A percentile compares a stretch with the other conserved stretches of the same genome.
phyloP scores from a whole-genome alignment of 169 alveolate species.

The Eimeria falciformis region DNA sequence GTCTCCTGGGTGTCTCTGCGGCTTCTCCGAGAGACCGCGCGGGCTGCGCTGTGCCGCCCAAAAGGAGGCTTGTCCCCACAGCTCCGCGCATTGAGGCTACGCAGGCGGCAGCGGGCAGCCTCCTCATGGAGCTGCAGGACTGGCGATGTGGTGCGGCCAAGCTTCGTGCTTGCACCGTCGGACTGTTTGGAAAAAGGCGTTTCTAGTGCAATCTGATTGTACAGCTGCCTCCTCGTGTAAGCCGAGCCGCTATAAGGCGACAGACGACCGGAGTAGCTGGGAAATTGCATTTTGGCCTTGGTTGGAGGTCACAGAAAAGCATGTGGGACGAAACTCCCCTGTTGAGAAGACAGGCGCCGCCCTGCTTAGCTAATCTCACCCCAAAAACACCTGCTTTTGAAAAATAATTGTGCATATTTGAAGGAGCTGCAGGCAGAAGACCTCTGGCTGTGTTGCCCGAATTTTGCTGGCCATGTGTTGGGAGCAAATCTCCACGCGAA shows the following conservation, averaged over 20 bases:
- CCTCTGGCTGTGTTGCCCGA: too few species aligned
- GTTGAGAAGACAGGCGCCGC: neutral
- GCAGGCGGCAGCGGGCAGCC: neutral
- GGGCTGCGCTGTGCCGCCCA: conserved; percentile 5
- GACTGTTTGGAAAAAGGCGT: neutral
- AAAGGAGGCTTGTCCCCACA: neutral
- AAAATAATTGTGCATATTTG: neutral
- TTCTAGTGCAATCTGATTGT: conserved; percentile 24
- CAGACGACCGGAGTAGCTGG: neutral
- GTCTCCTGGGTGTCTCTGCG: neutral
- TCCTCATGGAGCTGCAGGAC: neutral
- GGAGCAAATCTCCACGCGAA: too few species aligned
- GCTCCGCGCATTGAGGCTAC: neutral
- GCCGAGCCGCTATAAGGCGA: neutral
- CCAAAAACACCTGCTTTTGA: neutral
- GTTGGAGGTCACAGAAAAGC: neutral
- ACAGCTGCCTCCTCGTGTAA: neutral
- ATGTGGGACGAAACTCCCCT: neutral
- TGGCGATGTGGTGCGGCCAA: conserved; percentile 11
- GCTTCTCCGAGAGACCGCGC: neutral
- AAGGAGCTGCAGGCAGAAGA: neutral
- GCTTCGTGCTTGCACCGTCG: too few species aligned
- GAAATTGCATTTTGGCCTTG: neutral
- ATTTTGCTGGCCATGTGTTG: too few species aligned
- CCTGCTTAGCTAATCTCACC: neutral